phyloP scores from a whole-genome alignment of 225 moss, liverwort and hornwort genomes.

The Physcomitrium patens region DNA sequence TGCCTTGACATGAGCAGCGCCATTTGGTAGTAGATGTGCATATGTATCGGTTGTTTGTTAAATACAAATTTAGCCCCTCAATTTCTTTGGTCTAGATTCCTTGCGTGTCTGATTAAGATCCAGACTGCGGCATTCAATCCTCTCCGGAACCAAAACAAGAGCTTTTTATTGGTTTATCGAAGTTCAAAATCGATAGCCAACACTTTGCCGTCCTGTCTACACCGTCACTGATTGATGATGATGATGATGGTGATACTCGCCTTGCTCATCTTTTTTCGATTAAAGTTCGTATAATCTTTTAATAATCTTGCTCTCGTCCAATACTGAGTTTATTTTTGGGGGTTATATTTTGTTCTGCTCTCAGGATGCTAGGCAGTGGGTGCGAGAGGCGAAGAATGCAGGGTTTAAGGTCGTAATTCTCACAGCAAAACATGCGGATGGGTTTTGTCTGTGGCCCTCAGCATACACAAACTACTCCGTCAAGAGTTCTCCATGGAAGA shows the following conservation, averaged over 20 bases:
- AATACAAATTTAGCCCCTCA: not conserved
- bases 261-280: not conserved
- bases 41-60: not conserved
- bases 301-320: not conserved
- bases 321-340: not conserved
- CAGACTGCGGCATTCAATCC: not conserved
- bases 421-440: slow-evolving; percentile 93
- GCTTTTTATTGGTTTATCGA: not conserved
- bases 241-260: not conserved
- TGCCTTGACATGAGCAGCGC: slow-evolving; percentile 15
- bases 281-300: not conserved
- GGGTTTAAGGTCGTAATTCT: slow-evolving; percentile 80
- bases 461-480: slow-evolving; percentile 83
- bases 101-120: not conserved
- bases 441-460: slow-evolving; percentile 92
- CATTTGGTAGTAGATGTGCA: not conserved
- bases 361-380: slow-evolving; percentile 83
- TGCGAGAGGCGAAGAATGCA: slow-evolving; percentile 66
- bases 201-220: not conserved
- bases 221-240: not conserved
- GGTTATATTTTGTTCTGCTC: not conserved
- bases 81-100: not conserved
- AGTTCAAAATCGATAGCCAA: not conserved
- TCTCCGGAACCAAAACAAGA: not conserved
- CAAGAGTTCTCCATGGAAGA: slow-evolving; percentile 69